Base-by-base conservation (phyloP, 768 basidiomycete genomes). In the Rhizopogon salebrosus region DNA sequence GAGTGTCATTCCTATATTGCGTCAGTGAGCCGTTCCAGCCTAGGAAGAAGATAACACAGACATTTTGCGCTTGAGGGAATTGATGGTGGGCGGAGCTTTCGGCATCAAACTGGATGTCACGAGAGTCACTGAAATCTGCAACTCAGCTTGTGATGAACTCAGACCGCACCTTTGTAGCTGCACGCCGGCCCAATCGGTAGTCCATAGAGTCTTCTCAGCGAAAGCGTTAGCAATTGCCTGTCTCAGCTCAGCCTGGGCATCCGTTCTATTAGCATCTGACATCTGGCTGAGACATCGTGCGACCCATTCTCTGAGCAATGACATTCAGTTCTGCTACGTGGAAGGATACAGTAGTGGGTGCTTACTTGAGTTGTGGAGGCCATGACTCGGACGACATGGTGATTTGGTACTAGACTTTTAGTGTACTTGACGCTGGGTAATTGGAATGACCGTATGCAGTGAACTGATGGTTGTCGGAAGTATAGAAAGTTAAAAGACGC, bases 221-320 rank as follows among this genome's bases (percentile, higher is more conserved):
- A 92, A 95, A 70, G 93, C 86, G 60, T 93, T 83, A 81, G 89
- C 87, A 70, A 99, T 97, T 80, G 93, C 89, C 84, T 90, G 82
- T 82, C 93, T 94, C 66, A 99, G 74, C 77, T 99, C 97, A 55
- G 87, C 80, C 64, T 94, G 92, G 20, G 95, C 95, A 60, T 94
- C 92, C 45, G 73, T 72, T 68, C 88, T 84, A 72, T 95, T 98
- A 48, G 78, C 70, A 58, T 94, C 88, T 16, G 90, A 90, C 78
- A 95, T 95, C 72, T 93, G 87, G 23, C 89, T 86, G 23, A 98
- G 77, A 65, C 91, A 95, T 70, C 85, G 86, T 64, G 94, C 91
- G 27, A 98, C 95, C 92, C 94, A 98, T 67, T 89, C 85, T 74
- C 95, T 98, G 66, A 14, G 16, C 9, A 34, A 29, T 43, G n/a